These are phyloP conservation scores for Medicago truncatula DNA, from an alignment of 306 rosid genomes.

Conservation along the genomic window DNA sequence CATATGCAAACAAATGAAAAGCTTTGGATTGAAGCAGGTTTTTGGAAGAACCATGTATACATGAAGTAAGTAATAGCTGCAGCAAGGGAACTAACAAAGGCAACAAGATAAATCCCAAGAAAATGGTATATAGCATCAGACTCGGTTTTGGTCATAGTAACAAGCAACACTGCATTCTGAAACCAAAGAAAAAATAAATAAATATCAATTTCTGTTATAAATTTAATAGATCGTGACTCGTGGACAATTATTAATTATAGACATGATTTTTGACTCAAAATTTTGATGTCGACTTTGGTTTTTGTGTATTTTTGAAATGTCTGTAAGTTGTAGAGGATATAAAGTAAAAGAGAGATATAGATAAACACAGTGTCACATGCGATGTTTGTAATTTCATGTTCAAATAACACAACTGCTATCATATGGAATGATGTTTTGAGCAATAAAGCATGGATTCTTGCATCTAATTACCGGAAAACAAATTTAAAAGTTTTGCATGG, in stretches of 20 bases:
- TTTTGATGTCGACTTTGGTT: too few species aligned
- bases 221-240: neutral
- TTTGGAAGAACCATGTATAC: constrained; percentile 57
- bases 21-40: constrained; percentile 60
- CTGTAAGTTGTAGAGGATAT: too few species aligned
- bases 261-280: too few species aligned
- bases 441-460: neutral
- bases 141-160: constrained; percentile 41
- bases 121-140: constrained; percentile 60
- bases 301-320: too few species aligned
- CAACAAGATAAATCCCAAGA: constrained; percentile 79
- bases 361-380: too few species aligned
- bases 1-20: constrained; percentile 70
- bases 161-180: constrained; percentile 55
- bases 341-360: too few species aligned
- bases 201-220: neutral
- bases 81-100: constrained; percentile 73
- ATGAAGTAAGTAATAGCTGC: constrained; percentile 70
- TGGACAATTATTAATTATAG: neutral
- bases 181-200: constrained; percentile 2
- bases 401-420: too few species aligned
- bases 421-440: constrained; percentile 12
- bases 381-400: too few species aligned
- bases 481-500: neutral
- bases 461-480: neutral